A percentile compares a stretch with the other conserved stretches of the same genome.
Evolutionary conservation across 768 basidiomycete species (phyloP).

Genomic region (Coprinopsis cinerea): DNA sequence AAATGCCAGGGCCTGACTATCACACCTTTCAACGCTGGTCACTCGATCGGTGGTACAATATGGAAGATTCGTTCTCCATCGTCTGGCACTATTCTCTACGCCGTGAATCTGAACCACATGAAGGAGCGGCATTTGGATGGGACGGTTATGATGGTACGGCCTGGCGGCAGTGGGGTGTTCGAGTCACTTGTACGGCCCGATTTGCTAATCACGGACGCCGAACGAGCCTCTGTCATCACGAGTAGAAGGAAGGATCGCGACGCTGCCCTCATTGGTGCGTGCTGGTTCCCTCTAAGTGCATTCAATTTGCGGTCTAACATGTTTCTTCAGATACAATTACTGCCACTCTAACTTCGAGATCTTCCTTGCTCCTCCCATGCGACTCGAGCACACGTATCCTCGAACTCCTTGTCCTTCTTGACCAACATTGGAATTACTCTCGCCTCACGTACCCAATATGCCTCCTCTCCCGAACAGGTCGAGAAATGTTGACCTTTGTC

Average conservation of each 20-base stretch:
- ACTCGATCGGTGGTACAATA: slow-evolving; percentile 92
- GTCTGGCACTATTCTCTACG: slow-evolving; percentile 92
- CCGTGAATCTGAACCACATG: slow-evolving; percentile 94
- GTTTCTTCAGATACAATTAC: slow-evolving; percentile 71
- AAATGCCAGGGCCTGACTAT: slow-evolving; percentile 92
- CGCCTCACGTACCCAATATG: slow-evolving; percentile 84
- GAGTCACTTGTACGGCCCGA: slow-evolving; percentile 88
- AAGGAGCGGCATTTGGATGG: slow-evolving; percentile 93
- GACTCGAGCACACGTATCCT: slow-evolving; percentile 93
- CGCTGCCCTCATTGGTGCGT: slow-evolving; percentile 73
- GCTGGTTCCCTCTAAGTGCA: not conserved
- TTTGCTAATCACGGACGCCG: slow-evolving; percentile 89
- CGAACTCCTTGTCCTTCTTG: slow-evolving; percentile 91
- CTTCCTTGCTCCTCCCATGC: slow-evolving; percentile 84
- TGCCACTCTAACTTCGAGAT: slow-evolving; percentile 71
- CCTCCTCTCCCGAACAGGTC: slow-evolving; percentile 83
- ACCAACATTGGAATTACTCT: slow-evolving; percentile 95
- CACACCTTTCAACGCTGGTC: slow-evolving; percentile 92
- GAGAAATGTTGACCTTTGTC: slow-evolving; percentile 91
- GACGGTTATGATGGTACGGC: slow-evolving; percentile 77
- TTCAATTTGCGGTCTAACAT: slow-evolving; percentile 7
- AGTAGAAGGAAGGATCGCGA: slow-evolving; percentile 89
- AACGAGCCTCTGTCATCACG: slow-evolving; percentile 74
- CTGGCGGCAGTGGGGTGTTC: slow-evolving; percentile 70
- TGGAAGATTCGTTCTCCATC: slow-evolving; percentile 99